A percentile compares a stretch with the other conserved stretches of the same genome.
phyloP scores from a whole-genome alignment of 2,329 filamentous ascomycete species.

The Colletotrichum costaricense region DNA sequence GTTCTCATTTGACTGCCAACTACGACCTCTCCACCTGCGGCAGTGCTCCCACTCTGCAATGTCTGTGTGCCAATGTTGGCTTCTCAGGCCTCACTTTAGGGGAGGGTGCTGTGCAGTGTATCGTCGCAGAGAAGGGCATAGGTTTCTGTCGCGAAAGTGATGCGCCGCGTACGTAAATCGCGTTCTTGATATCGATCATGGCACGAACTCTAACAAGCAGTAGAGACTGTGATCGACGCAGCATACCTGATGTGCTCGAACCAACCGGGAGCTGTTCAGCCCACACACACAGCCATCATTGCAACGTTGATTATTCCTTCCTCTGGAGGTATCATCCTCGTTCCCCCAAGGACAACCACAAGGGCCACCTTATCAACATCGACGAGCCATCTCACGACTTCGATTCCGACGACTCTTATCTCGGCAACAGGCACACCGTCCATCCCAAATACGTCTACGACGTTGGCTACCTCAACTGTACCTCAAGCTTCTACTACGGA shows the following conservation, averaged over 20 bases:
- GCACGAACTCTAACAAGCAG: conserved; percentile 12
- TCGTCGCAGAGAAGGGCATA: conserved; percentile 62
- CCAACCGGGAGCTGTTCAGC: conserved; percentile 60
- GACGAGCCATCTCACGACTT: conserved; percentile 21
- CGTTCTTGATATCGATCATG: not conserved
- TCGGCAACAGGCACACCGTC: conserved; percentile 21
- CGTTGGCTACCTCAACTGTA: conserved; percentile 27
- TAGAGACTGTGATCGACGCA: conserved; percentile 55
- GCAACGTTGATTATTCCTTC: conserved; percentile 62
- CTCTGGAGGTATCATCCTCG: conserved; percentile 49
- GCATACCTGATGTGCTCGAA: conserved; percentile 70
- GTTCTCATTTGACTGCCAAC: conserved; percentile 70
- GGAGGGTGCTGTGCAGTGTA: conserved; percentile 77
- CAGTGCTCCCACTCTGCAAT: conserved; percentile 64
- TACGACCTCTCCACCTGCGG: conserved; percentile 64
- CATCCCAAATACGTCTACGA: conserved; percentile 21
- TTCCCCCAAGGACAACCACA: conserved; percentile 35
- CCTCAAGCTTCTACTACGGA: conserved; percentile 29
- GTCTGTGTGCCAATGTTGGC: conserved; percentile 72
- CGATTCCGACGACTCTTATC: conserved; percentile 28
- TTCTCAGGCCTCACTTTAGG: conserved; percentile 74
- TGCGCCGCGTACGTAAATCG: conserved; percentile 47
- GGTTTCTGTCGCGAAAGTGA: conserved; percentile 64
- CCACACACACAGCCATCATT: conserved; percentile 68
- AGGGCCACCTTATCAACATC: conserved; percentile 26